Conservation (phyloP, 164 flowering plant genomes). For the Saururus chinensis region DNA sequence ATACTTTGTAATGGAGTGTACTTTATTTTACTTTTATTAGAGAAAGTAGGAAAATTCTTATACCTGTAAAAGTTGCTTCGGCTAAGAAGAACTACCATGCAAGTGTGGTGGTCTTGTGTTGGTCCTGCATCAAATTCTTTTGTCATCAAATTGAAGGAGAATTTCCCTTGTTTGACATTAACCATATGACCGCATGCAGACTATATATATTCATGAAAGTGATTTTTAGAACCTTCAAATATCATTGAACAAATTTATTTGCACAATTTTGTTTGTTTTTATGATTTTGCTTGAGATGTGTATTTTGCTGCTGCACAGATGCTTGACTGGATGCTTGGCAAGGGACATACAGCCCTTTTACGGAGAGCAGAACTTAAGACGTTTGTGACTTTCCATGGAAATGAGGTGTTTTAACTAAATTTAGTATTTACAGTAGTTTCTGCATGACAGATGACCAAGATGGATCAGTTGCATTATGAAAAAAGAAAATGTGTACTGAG, state of each 20-base stretch:
- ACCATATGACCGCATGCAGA: too few relatives aligned
- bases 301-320: constrained; percentile 26
- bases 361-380: constrained; percentile 94
- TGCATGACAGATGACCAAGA: not conserved
- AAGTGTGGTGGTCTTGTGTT: too few relatives aligned
- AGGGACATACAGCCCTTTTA: constrained; percentile 76
- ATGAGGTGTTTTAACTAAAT: constrained; percentile 42
- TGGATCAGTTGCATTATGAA: not conserved
- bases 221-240: not conserved
- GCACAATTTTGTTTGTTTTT: not conserved
- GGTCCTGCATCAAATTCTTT: too few relatives aligned
- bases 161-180: too few relatives aligned
- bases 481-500: too few relatives aligned
- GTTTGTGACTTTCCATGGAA: constrained; percentile 88
- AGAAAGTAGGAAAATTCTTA: too few relatives aligned
- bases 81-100: too few relatives aligned
- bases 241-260: not conserved
- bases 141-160: too few relatives aligned
- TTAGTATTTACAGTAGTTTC: too few relatives aligned
- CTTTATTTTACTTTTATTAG: too few relatives aligned
- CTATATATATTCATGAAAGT: too few relatives aligned
- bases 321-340: constrained; percentile 89
- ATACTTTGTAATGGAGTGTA: too few relatives aligned
- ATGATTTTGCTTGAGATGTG: not conserved
- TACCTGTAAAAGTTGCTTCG: not conserved